Evolutionary conservation across 768 basidiomycete species (phyloP).

Genomic region (Calocybe gangraenosa): DNA sequence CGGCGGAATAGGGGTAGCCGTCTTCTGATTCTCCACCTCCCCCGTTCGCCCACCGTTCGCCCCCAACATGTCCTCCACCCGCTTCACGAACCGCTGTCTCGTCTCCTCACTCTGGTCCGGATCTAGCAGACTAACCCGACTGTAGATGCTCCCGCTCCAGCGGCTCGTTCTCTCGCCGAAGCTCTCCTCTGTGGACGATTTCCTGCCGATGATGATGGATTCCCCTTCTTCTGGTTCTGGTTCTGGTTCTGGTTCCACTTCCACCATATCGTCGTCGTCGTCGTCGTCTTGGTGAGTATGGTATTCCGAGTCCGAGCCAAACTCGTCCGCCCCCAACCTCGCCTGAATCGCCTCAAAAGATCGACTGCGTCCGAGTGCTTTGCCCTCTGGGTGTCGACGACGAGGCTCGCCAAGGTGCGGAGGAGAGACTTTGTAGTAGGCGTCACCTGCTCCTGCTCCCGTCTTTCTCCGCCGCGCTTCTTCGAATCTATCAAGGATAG

Average conservation of each 20-base stretch:
- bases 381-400: not conserved
- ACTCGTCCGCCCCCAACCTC: conserved; percentile 10
- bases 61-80: conserved; percentile 52
- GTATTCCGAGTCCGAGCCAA: conserved; percentile 11
- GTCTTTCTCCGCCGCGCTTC: too few relatives aligned
- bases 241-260: too few relatives aligned
- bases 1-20: conserved; percentile 33
- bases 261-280: conserved; percentile 3
- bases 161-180: conserved; percentile 30
- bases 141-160: conserved; percentile 46
- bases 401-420: too few relatives aligned
- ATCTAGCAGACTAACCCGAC: conserved; percentile 51
- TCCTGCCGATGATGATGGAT: conserved; percentile 13
- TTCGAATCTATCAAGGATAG: too few relatives aligned
- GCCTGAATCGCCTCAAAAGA: conserved; percentile 20
- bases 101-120: conserved; percentile 45
- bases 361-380: conserved; percentile 25
- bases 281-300: conserved; percentile 12
- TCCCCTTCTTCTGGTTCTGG: too few relatives aligned
- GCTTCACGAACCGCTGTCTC: conserved; percentile 43
- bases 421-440: too few relatives aligned
- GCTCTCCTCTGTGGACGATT: conserved; percentile 21
- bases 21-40: not conserved
- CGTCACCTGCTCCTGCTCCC: too few relatives aligned
- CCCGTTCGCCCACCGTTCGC: conserved; percentile 28